Percentiles rank a stretch among this genome's conserved stretches.
Conservation (phyloP, 768 basidiomycete species). For the Tremella mesenterica region DNA sequence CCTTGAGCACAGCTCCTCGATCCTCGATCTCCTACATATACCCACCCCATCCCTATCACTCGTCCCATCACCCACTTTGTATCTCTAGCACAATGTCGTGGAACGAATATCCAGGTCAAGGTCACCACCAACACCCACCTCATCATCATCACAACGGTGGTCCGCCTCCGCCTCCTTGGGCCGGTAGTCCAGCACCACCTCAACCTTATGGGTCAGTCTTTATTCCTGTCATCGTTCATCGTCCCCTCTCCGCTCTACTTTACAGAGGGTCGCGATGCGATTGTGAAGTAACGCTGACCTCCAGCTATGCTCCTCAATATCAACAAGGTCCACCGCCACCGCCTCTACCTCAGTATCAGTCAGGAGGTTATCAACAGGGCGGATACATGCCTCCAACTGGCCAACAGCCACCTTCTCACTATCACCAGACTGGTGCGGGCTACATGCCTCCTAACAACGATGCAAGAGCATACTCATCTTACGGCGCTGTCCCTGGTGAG, state of each 20-base stretch:
- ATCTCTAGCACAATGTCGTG: slow-evolving; percentile 29
- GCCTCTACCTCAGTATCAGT: slow-evolving; percentile 11
- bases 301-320: no score
- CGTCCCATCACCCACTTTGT: slow-evolving; percentile 5
- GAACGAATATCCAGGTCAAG: slow-evolving; percentile 36
- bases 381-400: slow-evolving; percentile 14
- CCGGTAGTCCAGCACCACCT: slow-evolving; percentile 11
- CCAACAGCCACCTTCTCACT: slow-evolving; percentile 17
- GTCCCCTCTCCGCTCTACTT: background rate
- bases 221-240: background rate
- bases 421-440: slow-evolving; percentile 36
- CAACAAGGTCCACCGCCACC: slow-evolving; percentile 10
- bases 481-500: slow-evolving; percentile 2
- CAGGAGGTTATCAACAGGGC: background rate
- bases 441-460: slow-evolving; percentile 23
- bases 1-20: no score
- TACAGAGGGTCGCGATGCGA: background rate
- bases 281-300: background rate
- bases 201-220: slow-evolving; percentile 17
- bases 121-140: slow-evolving; percentile 21
- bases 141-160: slow-evolving; percentile 12
- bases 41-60: background rate
- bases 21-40: no score
- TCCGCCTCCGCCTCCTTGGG: slow-evolving; percentile 15
- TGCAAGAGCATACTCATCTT: slow-evolving; percentile 16